Evolutionary conservation across 441 rosid genomes (phyloP).

Genomic region (Gossypium davidsonii): DNA sequence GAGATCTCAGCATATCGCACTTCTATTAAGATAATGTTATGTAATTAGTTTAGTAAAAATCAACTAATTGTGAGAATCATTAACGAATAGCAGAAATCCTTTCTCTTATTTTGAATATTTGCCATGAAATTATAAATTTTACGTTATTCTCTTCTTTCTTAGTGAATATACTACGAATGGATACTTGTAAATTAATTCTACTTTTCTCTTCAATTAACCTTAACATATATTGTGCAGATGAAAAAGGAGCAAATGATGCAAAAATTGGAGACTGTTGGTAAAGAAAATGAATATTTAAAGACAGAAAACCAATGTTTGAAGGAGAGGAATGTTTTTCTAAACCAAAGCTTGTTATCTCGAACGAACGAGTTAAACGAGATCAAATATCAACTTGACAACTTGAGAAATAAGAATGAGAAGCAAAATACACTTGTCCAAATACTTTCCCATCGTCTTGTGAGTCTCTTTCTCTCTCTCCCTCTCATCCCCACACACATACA

Average conservation of each 20-base stretch:
- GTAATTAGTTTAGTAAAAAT: too few species aligned
- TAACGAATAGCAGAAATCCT: too few species aligned
- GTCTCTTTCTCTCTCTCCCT: neutral
- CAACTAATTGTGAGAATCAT: too few species aligned
- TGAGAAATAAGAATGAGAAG: neutral
- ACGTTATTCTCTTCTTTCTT: too few species aligned
- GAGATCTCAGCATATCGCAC: too few species aligned
- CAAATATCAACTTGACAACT: neutral
- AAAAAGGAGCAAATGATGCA: neutral
- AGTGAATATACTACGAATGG: too few species aligned
- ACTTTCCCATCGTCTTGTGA: neutral
- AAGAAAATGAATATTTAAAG: neutral
- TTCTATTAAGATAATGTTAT: too few species aligned
- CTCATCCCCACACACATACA: neutral
- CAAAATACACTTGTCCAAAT: neutral
- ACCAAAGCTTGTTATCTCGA: neutral
- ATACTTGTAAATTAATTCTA: neutral
- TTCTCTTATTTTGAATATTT: too few species aligned
- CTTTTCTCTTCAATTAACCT: neutral
- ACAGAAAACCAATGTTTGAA: neutral
- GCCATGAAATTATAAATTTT: too few species aligned
- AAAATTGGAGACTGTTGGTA: neutral
- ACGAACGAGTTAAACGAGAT: neutral
- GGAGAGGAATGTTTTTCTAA: neutral
- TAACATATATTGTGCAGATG: neutral